A percentile compares a stretch with the other conserved stretches of the same genome.
These are phyloP conservation scores for Cucumis variabilis DNA, from an alignment of 331 rosid genomes.

Conservation along the genomic window DNA sequence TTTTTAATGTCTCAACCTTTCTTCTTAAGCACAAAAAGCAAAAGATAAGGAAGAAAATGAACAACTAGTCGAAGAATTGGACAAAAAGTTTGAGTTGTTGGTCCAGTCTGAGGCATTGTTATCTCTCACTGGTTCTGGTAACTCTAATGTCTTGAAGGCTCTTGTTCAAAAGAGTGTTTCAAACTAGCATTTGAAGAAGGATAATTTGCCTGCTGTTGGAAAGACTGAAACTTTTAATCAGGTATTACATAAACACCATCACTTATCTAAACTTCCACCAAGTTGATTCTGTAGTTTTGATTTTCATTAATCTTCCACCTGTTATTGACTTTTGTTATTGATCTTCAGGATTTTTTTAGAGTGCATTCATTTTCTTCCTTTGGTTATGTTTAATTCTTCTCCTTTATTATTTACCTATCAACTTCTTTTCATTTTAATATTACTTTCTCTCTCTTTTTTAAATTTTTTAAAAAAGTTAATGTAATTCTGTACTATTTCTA, in stretches of 20 bases:
- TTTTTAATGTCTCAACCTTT: constrained; percentile 29
- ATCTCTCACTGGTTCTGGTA: constrained; percentile 67
- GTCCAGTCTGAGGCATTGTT: constrained; percentile 61
- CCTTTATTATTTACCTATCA: neutral
- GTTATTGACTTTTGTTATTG: neutral
- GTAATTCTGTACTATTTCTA: neutral
- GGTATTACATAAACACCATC: constrained; percentile 47
- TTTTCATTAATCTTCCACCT: neutral
- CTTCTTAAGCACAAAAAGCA: constrained; percentile 82
- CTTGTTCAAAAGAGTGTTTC: constrained; percentile 59
- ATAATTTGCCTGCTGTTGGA: constrained; percentile 40
- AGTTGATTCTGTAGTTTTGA: constrained; percentile 2
- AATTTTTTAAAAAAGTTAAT: neutral
- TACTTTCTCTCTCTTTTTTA: neutral
- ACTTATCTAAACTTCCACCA: neutral
- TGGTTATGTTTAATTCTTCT: neutral
- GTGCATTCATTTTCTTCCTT: neutral
- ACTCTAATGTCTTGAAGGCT: constrained; percentile 74
- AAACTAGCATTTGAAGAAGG: constrained; percentile 45
- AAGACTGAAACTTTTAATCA: constrained; percentile 40
- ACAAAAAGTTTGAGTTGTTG: constrained; percentile 63
- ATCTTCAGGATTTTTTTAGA: neutral
- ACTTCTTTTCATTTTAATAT: neutral
- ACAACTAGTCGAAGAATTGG: constrained; percentile 76
- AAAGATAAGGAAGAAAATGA: constrained; percentile 86